Evolutionary conservation across 306 rosid species (phyloP), one percentile per base, ranked within the genome.

Genomic region (Benincasa hispida): DNA sequence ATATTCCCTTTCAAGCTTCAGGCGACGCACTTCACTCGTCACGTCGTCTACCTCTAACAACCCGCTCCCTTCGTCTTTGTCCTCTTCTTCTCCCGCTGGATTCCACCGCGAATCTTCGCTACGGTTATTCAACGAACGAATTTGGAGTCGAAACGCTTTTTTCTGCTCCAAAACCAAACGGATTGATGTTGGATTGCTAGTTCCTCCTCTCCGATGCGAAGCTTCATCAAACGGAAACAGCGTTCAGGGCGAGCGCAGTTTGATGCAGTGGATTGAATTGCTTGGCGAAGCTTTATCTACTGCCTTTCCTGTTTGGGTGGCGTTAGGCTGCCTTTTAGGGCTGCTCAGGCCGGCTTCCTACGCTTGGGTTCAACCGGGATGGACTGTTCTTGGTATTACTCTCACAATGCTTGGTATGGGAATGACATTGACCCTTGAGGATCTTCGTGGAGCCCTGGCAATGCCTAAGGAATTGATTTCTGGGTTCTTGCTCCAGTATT

Each of bases 401-500:
- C 22, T 87, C 3, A 87, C 89, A 47, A 93, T 91, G 98, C 88
- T 93, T 62, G 95, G 97, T 6, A 93, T 93, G 98, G 97, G 98
- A n/a, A 93, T 91, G 97, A 91, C 97, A 14, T 90, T 93, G 73
- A 89, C 97, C 22, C 79, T 93, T n/a, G 85, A 86, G 51, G 96
- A 93, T 85, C 92, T 93, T 81, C 90, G 89, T 14, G 89, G 85
- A 7, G 93, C 93, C 48, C 83, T 93, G 41, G 81, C 91, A 53
- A 89, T 91, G 97, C 96, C 96, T 57, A 91, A 88, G 87, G 86
- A 93, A 81, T 79, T 91, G 6, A 50, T 88, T 5, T 78, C 81
- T n/a, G 98, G 96, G 25, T 89, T 93, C 41, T n/a, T 84, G 30
- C 97, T 93, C 74, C 98, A 91, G 55, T 91, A 91, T 79, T 88